A percentile compares a stretch with the other conserved stretches of the same genome.
Evolutionary conservation across 768 basidiomycete species (phyloP).

Genomic region (Mycena capillaripes): DNA sequence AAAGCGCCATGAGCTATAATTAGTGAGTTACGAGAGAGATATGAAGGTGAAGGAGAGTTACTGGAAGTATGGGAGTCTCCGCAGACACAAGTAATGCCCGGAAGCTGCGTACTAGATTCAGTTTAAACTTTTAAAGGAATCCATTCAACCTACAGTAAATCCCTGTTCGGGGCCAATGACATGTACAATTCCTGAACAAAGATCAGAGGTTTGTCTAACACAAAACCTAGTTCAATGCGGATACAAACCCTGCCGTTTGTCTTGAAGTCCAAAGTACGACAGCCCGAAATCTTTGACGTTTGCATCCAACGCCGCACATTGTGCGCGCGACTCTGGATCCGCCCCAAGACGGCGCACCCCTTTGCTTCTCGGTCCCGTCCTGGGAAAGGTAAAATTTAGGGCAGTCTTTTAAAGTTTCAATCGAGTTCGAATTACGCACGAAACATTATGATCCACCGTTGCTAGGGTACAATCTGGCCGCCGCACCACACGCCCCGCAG

Average conservation of each 20-base stretch:
- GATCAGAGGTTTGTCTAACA: background rate
- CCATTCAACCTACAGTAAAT: slow-evolving; percentile 71
- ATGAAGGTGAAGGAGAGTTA: slow-evolving; percentile 49
- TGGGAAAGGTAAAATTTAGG: slow-evolving; percentile 54
- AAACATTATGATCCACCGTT: slow-evolving; percentile 90
- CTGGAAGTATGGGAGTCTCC: slow-evolving; percentile 96
- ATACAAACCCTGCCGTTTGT: slow-evolving; percentile 82
- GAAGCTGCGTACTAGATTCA: slow-evolving; percentile 59
- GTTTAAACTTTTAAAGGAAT: slow-evolving; percentile 8
- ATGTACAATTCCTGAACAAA: slow-evolving; percentile 78
- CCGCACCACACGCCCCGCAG: slow-evolving; percentile 81
- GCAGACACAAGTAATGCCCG: slow-evolving; percentile 87
- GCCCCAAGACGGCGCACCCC: background rate
- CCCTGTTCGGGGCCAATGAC: slow-evolving; percentile 96
- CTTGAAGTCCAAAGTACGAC: slow-evolving; percentile 92
- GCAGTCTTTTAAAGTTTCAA: slow-evolving; percentile 67
- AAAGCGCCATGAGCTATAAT: slow-evolving; percentile 88
- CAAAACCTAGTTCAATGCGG: background rate
- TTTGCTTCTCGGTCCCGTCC: slow-evolving; percentile 6
- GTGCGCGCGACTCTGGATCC: slow-evolving; percentile 88
- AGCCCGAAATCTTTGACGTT: slow-evolving; percentile 93
- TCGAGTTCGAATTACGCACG: slow-evolving; percentile 65
- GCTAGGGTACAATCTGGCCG: slow-evolving; percentile 91
- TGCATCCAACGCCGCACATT: slow-evolving; percentile 85
- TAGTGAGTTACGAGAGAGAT: background rate